phyloP scores from a whole-genome alignment of 164 flowering plant species.

The Vitis riparia region DNA sequence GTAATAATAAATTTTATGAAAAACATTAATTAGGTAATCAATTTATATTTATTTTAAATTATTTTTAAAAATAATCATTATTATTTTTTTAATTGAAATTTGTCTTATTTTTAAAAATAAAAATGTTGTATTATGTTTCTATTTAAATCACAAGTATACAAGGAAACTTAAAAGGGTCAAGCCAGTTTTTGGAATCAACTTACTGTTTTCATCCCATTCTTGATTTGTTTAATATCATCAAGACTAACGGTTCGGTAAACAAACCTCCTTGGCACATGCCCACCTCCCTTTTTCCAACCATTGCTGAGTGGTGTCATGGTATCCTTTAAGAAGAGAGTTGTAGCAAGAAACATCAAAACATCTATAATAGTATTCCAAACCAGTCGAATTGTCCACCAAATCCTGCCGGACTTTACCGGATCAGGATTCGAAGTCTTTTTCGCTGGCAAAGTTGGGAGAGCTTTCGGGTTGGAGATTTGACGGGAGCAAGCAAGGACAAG shows the following conservation, averaged over 20 bases:
- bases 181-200: neutral
- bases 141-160: too few species aligned
- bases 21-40: too few species aligned
- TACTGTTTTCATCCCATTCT: constrained; percentile 43
- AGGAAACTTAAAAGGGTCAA: too few species aligned
- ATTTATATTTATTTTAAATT: too few species aligned
- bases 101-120: too few species aligned
- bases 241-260: constrained; percentile 49
- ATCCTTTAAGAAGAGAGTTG: constrained; percentile 40
- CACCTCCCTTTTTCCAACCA: constrained; percentile 18
- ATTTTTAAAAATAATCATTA: too few species aligned
- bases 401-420: neutral
- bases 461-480: constrained; percentile 37
- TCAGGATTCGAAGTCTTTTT: constrained; percentile 8
- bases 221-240: constrained; percentile 60
- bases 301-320: constrained; percentile 47
- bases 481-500: constrained; percentile 58
- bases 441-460: constrained; percentile 46
- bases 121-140: too few species aligned
- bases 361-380: constrained; percentile 46
- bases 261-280: constrained; percentile 23
- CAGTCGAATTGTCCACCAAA: constrained; percentile 32
- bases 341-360: constrained; percentile 33
- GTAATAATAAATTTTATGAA: too few species aligned
- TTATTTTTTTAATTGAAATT: too few species aligned